A percentile compares a stretch with the other conserved stretches of the same genome.
These are phyloP conservation scores for Basipetospora sp. DNA, from an alignment of 2,329 filamentous ascomycete genomes.

Conservation along the genomic window DNA sequence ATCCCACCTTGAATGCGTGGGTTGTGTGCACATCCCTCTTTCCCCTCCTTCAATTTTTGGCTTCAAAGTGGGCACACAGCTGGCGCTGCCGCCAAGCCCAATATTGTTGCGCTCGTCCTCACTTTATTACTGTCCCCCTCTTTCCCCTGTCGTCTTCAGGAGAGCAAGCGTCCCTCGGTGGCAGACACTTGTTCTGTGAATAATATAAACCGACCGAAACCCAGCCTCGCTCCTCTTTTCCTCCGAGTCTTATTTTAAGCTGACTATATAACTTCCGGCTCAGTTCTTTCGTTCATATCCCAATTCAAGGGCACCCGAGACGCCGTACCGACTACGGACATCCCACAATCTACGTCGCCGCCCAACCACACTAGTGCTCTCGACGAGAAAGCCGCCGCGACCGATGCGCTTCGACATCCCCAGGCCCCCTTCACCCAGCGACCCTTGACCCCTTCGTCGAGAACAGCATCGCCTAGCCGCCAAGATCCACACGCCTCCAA, in stretches of 20 bases:
- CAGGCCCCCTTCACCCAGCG: neutral
- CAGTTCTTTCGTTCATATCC: constrained; percentile 82
- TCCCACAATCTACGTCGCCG: neutral
- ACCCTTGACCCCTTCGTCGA: neutral
- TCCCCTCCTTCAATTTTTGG: too few relatives aligned
- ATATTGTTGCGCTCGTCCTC: too few relatives aligned
- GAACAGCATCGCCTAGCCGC: neutral
- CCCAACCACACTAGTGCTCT: neutral
- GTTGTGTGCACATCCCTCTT: too few relatives aligned
- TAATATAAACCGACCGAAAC: too few relatives aligned
- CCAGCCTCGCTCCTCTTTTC: too few relatives aligned
- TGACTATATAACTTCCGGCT: constrained; percentile 5
- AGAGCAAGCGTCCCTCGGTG: too few relatives aligned
- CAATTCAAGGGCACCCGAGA: constrained; percentile 44
- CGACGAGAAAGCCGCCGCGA: neutral
- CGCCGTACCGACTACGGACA: neutral
- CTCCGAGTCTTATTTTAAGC: neutral
- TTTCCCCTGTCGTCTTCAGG: too few relatives aligned
- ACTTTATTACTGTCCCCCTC: too few relatives aligned
- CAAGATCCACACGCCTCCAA: neutral
- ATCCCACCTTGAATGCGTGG: neutral
- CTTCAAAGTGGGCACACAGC: too few relatives aligned
- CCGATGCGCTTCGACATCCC: neutral
- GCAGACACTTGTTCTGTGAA: too few relatives aligned
- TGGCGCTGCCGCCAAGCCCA: too few relatives aligned